Conservation (phyloP, 257 asterid species). For the Verbena officinalis region DNA sequence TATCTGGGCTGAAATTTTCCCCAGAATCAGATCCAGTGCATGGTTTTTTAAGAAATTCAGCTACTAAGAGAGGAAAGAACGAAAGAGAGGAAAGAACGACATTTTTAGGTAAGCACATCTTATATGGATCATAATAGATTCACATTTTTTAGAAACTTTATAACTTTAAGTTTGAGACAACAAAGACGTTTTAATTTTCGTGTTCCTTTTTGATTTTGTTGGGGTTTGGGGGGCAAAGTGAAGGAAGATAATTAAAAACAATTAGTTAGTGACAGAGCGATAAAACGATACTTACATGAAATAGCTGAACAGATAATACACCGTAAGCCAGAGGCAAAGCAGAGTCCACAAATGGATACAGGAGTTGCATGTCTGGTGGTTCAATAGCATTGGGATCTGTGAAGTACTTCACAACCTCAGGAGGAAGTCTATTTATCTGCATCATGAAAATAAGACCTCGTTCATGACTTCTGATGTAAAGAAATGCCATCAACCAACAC, state of each 20-base stretch:
- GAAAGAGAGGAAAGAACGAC: no score
- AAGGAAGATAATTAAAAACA: not conserved
- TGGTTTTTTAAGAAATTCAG: not conserved
- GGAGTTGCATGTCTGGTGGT: conserved; percentile 92
- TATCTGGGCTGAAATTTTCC: not conserved
- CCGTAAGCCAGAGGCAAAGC: conserved; percentile 95
- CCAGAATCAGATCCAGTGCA: not conserved
- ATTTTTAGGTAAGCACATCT: not conserved
- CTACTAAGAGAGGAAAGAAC: not conserved
- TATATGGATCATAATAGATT: not conserved
- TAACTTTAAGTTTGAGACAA: not conserved
- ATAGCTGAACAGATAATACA: conserved; percentile 77
- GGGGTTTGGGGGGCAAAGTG: not conserved
- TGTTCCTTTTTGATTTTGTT: not conserved
- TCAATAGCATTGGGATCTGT: conserved; percentile 93
- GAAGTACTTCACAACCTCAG: conserved; percentile 86
- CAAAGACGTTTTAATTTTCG: not conserved
- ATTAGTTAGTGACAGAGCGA: not conserved
- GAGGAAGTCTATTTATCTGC: conserved; percentile 89
- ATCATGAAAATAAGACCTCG: conserved; percentile 28
- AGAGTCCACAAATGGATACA: conserved; percentile 83
- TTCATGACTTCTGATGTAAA: conserved; percentile 18
- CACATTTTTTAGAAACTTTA: no score
- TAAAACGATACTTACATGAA: conserved; percentile 64
- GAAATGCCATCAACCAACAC: conserved; percentile 18